A percentile compares a stretch with the other conserved stretches of the same genome.
Evolutionary conservation across 306 rosid species (phyloP).

Genomic region (Acacia melanoxylon): DNA sequence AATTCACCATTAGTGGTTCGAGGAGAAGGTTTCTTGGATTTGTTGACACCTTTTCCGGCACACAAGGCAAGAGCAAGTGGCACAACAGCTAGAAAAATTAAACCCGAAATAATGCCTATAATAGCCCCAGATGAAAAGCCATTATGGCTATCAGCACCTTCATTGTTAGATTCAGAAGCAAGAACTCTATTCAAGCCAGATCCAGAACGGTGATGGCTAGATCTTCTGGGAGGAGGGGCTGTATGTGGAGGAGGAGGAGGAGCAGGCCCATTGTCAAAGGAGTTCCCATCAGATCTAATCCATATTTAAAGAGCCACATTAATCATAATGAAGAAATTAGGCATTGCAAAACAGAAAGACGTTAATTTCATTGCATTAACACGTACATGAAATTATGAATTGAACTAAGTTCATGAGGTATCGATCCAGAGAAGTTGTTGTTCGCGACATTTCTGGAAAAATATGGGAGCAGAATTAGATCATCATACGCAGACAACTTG

Average conservation of each 20-base stretch:
- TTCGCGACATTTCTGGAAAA: slow-evolving; percentile 81
- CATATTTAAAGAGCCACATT: slow-evolving; percentile 34
- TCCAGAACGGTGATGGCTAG: slow-evolving; percentile 44
- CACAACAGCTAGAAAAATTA: slow-evolving; percentile 46
- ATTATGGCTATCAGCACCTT: slow-evolving; percentile 44
- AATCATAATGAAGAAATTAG: slow-evolving; percentile 27
- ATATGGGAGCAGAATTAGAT: slow-evolving; percentile 26
- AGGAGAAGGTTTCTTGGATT: slow-evolving; percentile 54
- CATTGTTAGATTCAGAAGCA: slow-evolving; percentile 36
- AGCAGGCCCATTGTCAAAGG: slow-evolving; percentile 78
- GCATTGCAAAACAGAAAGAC: slow-evolving; percentile 29
- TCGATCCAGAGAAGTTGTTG: slow-evolving; percentile 84
- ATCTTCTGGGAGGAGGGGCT: slow-evolving; percentile 54
- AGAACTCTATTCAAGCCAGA: slow-evolving; percentile 45
- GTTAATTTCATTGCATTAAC: neutral
- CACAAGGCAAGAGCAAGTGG: slow-evolving; percentile 58
- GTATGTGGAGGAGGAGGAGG: slow-evolving; percentile 64
- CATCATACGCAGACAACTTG: slow-evolving; percentile 23
- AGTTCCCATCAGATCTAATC: slow-evolving; percentile 75
- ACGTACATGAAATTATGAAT: slow-evolving; percentile 75
- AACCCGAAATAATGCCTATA: slow-evolving; percentile 71
- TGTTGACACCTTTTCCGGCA: slow-evolving; percentile 45
- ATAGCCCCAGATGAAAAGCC: slow-evolving; percentile 63
- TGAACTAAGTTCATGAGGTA: slow-evolving; percentile 72
- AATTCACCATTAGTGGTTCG: slow-evolving; percentile 62